phyloP scores from a whole-genome alignment of 192 early-diverging fungal genomes.

The Entophlyctis luteolus region DNA sequence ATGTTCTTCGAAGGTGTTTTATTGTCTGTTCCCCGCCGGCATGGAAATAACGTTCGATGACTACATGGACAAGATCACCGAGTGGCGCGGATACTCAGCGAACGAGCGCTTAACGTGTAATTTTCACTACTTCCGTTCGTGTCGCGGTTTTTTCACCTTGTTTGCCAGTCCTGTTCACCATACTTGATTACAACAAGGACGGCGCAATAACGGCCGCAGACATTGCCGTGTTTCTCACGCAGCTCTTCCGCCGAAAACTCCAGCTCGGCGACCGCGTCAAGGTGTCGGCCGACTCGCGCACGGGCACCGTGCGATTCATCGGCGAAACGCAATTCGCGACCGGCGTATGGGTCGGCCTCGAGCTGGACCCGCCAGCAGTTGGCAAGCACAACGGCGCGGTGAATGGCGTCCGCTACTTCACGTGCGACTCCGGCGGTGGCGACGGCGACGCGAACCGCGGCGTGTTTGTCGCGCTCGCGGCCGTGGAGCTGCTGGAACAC shows the following conservation, averaged over 20 bases:
- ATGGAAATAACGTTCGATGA: conserved; percentile 15
- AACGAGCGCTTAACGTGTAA: conserved; percentile 9
- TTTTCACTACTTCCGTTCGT: not conserved
- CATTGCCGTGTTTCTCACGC: conserved; percentile 2
- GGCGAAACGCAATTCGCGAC: conserved; percentile 71
- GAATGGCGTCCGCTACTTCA: conserved; percentile 25
- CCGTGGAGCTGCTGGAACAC: conserved; percentile 4
- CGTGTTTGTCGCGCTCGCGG: conserved; percentile 17
- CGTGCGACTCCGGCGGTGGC: conserved; percentile 16
- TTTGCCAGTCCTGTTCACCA: conserved; percentile 17
- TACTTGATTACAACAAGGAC: conserved; percentile 25
- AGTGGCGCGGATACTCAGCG: conserved; percentile 8
- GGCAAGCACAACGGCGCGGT: conserved; percentile 32
- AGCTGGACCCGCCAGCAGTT: conserved; percentile 52
- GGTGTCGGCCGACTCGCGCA: conserved; percentile 3
- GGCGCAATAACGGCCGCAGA: conserved; percentile 9
- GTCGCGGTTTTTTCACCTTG: not conserved
- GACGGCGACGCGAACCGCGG: not conserved
- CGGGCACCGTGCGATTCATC: conserved; percentile 65
- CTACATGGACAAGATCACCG: conserved; percentile 4
- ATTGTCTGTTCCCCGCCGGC: conserved; percentile 9
- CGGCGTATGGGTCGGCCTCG: conserved; percentile 79
- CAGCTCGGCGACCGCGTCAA: conserved; percentile 4
- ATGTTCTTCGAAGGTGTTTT: conserved; percentile 11
- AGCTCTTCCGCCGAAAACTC: not conserved